Percentiles rank a stretch among this genome's conserved stretches.
Conservation (phyloP, 208 protist genomes). For the Trypanosoma congolense region DNA sequence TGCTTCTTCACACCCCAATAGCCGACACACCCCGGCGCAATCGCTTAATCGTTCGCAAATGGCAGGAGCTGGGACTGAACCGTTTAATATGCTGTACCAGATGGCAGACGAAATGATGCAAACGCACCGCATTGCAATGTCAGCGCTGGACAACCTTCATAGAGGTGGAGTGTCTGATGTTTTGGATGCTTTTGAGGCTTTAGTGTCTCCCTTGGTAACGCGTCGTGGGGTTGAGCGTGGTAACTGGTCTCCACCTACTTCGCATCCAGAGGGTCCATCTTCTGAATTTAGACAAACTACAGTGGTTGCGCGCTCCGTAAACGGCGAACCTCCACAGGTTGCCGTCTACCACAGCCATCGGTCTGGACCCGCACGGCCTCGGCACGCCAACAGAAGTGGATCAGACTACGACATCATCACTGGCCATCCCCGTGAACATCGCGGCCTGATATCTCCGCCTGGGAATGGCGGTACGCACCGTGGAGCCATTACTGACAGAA, state of each 20-base stretch:
- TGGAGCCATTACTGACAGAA: background rate
- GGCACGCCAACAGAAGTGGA: conserved; percentile 11
- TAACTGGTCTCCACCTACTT: too few species aligned
- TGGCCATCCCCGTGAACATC: background rate
- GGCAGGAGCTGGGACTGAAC: background rate
- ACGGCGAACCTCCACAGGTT: conserved; percentile 3
- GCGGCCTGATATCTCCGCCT: too few species aligned
- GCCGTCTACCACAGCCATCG: background rate
- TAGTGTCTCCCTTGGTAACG: too few species aligned
- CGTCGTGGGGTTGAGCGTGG: too few species aligned
- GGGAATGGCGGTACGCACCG: too few species aligned
- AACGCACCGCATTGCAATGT: background rate
- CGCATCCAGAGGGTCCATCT: too few species aligned
- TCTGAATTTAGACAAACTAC: conserved; percentile 4
- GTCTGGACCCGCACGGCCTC: background rate
- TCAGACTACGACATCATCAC: conserved; percentile 15
- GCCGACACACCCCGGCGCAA: background rate
- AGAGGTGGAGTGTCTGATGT: background rate
- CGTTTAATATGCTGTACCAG: background rate
- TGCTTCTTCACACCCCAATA: background rate
- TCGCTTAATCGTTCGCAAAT: background rate
- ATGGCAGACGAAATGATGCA: background rate
- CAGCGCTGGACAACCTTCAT: background rate
- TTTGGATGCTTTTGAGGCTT: background rate
- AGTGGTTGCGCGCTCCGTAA: background rate